These are phyloP conservation scores for Erythrobasidium yunnanense DNA, from an alignment of 768 basidiomycete species.

Conservation along the genomic window DNA sequence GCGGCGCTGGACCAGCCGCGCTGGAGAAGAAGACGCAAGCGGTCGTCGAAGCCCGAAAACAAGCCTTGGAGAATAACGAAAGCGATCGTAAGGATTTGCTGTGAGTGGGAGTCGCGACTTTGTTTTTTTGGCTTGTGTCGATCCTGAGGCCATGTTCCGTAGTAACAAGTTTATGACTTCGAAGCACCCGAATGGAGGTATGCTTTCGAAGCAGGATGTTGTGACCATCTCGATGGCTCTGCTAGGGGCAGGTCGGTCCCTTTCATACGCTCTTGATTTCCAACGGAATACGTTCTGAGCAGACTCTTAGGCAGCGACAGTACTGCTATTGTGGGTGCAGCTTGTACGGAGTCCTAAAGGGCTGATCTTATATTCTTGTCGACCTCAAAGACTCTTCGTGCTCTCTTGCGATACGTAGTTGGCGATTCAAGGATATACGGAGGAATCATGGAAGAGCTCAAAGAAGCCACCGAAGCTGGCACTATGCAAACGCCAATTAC, in stretches of 20 bases:
- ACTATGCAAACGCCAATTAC: neutral
- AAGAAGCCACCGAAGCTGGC: neutral
- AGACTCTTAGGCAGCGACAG: neutral
- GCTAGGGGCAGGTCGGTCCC: neutral
- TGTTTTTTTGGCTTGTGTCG: neutral
- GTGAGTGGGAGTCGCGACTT: neutral
- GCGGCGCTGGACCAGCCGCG: neutral
- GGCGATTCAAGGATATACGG: neutral
- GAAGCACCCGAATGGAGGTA: constrained; percentile 6
- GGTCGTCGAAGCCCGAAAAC: neutral
- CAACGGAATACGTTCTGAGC: no score
- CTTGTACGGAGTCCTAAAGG: neutral
- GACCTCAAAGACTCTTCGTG: constrained; percentile 3
- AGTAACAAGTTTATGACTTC: neutral
- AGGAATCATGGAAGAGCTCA: neutral
- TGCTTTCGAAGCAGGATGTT: neutral
- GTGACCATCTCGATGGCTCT: neutral
- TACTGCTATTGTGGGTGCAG: neutral
- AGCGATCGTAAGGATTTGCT: no score
- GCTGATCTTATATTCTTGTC: neutral
- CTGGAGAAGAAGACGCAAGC: neutral
- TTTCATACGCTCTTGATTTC: no score
- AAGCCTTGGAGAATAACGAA: neutral
- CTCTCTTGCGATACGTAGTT: constrained; percentile 15
- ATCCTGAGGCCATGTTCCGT: neutral